Conservation (phyloP, 805 yeast species). For the Kazachstania africana region DNA sequence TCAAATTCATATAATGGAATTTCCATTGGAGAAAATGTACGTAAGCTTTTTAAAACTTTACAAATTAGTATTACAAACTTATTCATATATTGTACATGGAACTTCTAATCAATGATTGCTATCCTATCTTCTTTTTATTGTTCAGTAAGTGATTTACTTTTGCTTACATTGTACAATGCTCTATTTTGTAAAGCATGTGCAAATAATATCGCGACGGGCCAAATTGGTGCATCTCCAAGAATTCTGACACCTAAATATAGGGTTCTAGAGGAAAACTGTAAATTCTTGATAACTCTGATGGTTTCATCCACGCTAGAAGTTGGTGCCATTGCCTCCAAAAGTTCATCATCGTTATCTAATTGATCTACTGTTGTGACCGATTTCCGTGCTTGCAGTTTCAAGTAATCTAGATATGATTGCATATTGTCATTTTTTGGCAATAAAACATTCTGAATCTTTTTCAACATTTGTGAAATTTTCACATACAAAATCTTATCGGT, state of each 20-base stretch:
- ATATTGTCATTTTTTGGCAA: constrained; percentile 37
- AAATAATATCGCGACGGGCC: constrained; percentile 72
- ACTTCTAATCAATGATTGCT: too few species aligned
- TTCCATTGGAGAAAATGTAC: neutral
- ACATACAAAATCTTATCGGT: constrained; percentile 53
- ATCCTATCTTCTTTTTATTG: too few species aligned
- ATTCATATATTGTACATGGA: too few species aligned
- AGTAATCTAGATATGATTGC: constrained; percentile 45
- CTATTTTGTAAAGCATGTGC: constrained; percentile 70
- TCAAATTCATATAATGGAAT: too few species aligned
- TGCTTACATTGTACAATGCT: constrained; percentile 31
- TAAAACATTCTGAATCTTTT: constrained; percentile 47
- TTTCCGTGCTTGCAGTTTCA: constrained; percentile 38
- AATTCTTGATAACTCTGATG: constrained; percentile 36
- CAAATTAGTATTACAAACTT: too few species aligned
- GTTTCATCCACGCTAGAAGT: constrained; percentile 33
- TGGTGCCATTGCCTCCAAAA: constrained; percentile 13
- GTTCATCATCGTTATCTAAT: constrained; percentile 39
- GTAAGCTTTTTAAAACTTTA: neutral
- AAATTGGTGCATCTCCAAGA: constrained; percentile 73
- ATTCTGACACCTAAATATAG: constrained; percentile 64
- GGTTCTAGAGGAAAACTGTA: constrained; percentile 43
- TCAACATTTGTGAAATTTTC: constrained; percentile 46
- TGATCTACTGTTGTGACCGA: constrained; percentile 27
- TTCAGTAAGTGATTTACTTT: too few species aligned